A percentile compares a stretch with the other conserved stretches of the same genome.
Evolutionary conservation across 1,284 basidiomycete species (phyloP).

Genomic region (Apiotrichum gracile): DNA sequence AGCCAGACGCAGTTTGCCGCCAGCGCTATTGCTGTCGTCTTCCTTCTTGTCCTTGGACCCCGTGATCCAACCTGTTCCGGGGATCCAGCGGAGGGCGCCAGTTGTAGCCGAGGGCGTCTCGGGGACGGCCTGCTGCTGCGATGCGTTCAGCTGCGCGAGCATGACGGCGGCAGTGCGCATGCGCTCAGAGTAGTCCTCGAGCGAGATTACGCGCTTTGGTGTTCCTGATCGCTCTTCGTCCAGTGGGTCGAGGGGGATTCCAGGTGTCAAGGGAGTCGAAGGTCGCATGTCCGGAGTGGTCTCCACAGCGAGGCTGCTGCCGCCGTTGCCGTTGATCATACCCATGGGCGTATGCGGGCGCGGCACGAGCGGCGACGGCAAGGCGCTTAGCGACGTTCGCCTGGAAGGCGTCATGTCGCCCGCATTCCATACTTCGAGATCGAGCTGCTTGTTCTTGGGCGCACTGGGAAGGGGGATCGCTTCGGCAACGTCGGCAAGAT

Average conservation of each 20-base stretch:
- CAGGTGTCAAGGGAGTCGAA: neutral
- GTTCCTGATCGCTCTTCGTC: slow-evolving; percentile 5
- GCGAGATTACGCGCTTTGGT: slow-evolving; percentile 46
- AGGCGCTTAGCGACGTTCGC: slow-evolving; percentile 16
- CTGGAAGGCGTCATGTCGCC: slow-evolving; percentile 19
- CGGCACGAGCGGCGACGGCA: neutral
- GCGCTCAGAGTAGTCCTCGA: slow-evolving; percentile 95
- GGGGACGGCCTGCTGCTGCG: slow-evolving; percentile 52
- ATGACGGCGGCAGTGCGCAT: slow-evolving; percentile 98
- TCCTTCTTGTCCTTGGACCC: slow-evolving; percentile 26
- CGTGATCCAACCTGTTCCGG: slow-evolving; percentile 59
- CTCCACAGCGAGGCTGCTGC: neutral
- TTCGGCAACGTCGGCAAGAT: slow-evolving; percentile 68
- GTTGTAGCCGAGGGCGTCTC: slow-evolving; percentile 29
- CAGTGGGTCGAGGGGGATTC: neutral
- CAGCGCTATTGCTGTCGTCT: slow-evolving; percentile 6
- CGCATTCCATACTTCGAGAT: slow-evolving; percentile 66
- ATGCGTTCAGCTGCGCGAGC: slow-evolving; percentile 93
- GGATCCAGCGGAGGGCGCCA: slow-evolving; percentile 56
- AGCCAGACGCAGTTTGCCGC: slow-evolving; percentile 61
- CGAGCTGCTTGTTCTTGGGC: slow-evolving; percentile 84
- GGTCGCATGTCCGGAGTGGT: neutral
- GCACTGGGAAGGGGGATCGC: slow-evolving; percentile 68
- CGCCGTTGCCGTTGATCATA: slow-evolving; percentile 4
- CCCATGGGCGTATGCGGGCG: neutral